Evolutionary conservation across 768 basidiomycete species (phyloP), one percentile per base, ranked within the genome.

Genomic region (Cytidiella melzeri): DNA sequence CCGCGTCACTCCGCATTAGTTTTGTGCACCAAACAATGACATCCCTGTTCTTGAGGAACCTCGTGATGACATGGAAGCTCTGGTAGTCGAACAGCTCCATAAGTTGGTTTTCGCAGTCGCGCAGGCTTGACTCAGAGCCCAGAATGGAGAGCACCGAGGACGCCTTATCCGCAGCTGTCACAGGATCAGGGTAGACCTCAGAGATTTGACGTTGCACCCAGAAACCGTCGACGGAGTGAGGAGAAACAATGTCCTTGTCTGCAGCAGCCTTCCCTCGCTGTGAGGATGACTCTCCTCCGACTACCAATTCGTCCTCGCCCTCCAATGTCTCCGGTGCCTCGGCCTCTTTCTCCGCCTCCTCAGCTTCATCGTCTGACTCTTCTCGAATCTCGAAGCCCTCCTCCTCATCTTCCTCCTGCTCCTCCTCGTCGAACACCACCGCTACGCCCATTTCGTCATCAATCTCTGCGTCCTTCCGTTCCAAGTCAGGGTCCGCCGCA

Each of bases 1-100:
- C 87, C 0, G 88, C 88, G 57, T 86, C 83, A 47, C 85, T 87
- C 21, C 95, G 81, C 67, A 92, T 88, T 43, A 97, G 78, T 68
- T 94, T 94, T 41, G 96, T 99, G 60, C 92, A 96, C 96, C 96
- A 99, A 0, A 97, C 92, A 43, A 98, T 75, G 50, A 92, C 87
- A 45, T 99, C 96, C 48, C 94, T 82, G 71, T 98, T 98, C 68
- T 93, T 92, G 63, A 95, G 79, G 61, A 98, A 87, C 52, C 83
- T 86, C 13, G 86, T 84, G 58, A 90, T 92, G 55, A 93, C 80
- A 49, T 92, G 84, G 74, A 93, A 95, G 63, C 84, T 84, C 62
- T 87, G 78, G 69, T 88, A 97, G 44, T 97, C 93, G 66, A 97
- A 96, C 9, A 98, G 74, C 48, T 97, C 95, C 84, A 97, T 97